A percentile compares a stretch with the other conserved stretches of the same genome.
phyloP scores from a whole-genome alignment of 805 yeast genomes.

The Isabelozyma gotoi region DNA sequence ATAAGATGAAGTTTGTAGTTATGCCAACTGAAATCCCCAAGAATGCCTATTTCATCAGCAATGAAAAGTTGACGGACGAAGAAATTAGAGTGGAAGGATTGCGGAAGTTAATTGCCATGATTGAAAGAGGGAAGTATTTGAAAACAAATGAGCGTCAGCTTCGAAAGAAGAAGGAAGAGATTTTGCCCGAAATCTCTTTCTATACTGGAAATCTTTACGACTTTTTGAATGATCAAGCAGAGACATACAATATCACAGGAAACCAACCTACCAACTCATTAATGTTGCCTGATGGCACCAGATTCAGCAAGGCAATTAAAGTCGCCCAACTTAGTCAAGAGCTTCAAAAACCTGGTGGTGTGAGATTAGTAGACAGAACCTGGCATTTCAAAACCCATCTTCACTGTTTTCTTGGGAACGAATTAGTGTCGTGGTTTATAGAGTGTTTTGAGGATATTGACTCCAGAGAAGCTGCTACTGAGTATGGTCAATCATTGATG shows the following conservation, averaged over 20 bases:
- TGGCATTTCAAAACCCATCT: conserved; percentile 88
- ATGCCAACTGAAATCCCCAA: conserved; percentile 75
- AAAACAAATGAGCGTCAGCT: conserved; percentile 4
- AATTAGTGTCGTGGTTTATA: conserved; percentile 81
- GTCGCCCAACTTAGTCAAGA: conserved; percentile 58
- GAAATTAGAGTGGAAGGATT: conserved; percentile 93
- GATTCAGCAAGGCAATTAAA: conserved; percentile 51
- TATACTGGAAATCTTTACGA: conserved; percentile 83
- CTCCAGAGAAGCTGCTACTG: conserved; percentile 79
- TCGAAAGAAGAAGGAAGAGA: conserved; percentile 46
- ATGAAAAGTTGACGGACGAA: conserved; percentile 72
- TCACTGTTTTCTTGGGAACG: conserved; percentile 82
- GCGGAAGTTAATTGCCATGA: conserved; percentile 59
- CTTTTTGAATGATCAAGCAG: conserved; percentile 53
- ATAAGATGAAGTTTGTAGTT: conserved; percentile 79
- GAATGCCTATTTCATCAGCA: conserved; percentile 45
- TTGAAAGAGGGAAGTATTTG: conserved; percentile 57
- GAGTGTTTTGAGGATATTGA: conserved; percentile 77
- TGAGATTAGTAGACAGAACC: conserved; percentile 70
- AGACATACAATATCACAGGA: conserved; percentile 38
- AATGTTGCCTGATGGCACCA: conserved; percentile 30
- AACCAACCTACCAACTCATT: conserved; percentile 27
- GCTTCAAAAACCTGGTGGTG: conserved; percentile 64
- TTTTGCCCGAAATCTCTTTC: conserved; percentile 73
- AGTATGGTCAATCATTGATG: conserved; percentile 78